These are phyloP conservation scores for Hibiscus mutabilis DNA, from an alignment of 345 rosid genomes.

Conservation along the genomic window DNA sequence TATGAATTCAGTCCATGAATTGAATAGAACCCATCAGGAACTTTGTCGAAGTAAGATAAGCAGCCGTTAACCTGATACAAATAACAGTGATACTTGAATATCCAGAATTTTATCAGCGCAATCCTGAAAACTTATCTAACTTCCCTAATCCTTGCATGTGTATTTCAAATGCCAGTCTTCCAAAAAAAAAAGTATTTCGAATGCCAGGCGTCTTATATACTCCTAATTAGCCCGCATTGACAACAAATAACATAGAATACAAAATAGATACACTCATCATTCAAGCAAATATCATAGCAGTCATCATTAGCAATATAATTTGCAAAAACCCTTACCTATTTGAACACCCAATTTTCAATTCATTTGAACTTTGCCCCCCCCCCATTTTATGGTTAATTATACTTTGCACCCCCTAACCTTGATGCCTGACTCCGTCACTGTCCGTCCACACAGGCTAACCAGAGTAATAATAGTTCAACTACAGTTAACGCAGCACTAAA, in stretches of 20 bases:
- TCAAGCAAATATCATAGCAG: neutral
- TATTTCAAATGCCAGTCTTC: neutral
- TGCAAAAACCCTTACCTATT: neutral
- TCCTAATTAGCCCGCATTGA: neutral
- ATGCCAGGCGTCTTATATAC: neutral
- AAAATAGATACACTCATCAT: neutral
- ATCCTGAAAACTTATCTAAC: neutral
- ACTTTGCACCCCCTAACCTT: too few relatives aligned
- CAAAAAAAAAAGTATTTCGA: neutral
- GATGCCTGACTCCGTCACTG: too few relatives aligned
- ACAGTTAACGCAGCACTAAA: neutral
- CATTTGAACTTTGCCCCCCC: too few relatives aligned
- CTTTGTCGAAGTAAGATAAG: constrained; percentile 80
- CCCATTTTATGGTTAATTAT: too few relatives aligned
- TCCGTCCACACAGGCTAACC: neutral
- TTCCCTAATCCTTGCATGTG: neutral
- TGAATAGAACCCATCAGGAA: constrained; percentile 95
- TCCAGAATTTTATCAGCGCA: neutral
- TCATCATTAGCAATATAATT: neutral
- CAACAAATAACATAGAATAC: neutral
- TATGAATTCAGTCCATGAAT: constrained; percentile 88
- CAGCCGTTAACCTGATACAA: constrained; percentile 86
- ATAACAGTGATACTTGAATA: constrained; percentile 10
- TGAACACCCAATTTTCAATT: too few relatives aligned
- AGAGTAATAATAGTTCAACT: neutral